These are phyloP conservation scores for Huntiella omanensis DNA, from an alignment of 2,329 filamentous ascomycete species.

Conservation along the genomic window DNA sequence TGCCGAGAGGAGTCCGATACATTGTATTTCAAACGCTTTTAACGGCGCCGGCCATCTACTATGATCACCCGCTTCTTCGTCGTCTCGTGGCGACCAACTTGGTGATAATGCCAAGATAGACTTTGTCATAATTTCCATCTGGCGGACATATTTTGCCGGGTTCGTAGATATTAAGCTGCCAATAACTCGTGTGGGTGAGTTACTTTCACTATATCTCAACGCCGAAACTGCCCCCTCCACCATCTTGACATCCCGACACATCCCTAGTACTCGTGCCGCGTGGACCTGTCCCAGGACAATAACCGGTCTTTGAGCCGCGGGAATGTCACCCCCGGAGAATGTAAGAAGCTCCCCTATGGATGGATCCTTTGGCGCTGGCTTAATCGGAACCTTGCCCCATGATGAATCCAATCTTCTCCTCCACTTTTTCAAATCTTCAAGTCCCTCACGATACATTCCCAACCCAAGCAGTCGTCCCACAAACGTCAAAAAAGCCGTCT, in stretches of 20 bases:
- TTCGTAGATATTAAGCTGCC: slow-evolving; percentile 4
- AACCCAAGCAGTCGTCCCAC: slow-evolving; percentile 45
- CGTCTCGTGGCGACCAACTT: slow-evolving; percentile 44
- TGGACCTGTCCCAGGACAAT: slow-evolving; percentile 47
- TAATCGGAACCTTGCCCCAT: slow-evolving; percentile 17
- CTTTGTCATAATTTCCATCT: slow-evolving; percentile 48
- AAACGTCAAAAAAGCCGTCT: slow-evolving; percentile 54
- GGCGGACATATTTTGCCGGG: slow-evolving; percentile 38
- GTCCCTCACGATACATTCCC: slow-evolving; percentile 46
- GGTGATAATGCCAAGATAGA: slow-evolving; percentile 47
- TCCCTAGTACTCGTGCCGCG: slow-evolving; percentile 42
- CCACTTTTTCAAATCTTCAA: slow-evolving; percentile 47
- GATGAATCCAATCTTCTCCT: slow-evolving; percentile 39
- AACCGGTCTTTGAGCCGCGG: slow-evolving; percentile 29
- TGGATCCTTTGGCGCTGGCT: slow-evolving; percentile 15
- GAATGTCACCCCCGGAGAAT: slow-evolving; percentile 29
- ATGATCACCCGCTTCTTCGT: slow-evolving; percentile 33
- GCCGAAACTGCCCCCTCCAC: slow-evolving; percentile 38
- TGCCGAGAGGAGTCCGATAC: slow-evolving; percentile 31
- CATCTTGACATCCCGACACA: slow-evolving; percentile 37
- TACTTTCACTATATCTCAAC: slow-evolving; percentile 28
- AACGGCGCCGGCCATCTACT: slow-evolving; percentile 37
- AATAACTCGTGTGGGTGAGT: slow-evolving; percentile 7
- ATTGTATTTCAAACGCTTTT: slow-evolving; percentile 42
- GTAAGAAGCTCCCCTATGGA: slow-evolving; percentile 35